Evolutionary conservation across 2,329 filamentous ascomycete species (phyloP).

Genomic region (Alternaria novae-zelandiae): DNA sequence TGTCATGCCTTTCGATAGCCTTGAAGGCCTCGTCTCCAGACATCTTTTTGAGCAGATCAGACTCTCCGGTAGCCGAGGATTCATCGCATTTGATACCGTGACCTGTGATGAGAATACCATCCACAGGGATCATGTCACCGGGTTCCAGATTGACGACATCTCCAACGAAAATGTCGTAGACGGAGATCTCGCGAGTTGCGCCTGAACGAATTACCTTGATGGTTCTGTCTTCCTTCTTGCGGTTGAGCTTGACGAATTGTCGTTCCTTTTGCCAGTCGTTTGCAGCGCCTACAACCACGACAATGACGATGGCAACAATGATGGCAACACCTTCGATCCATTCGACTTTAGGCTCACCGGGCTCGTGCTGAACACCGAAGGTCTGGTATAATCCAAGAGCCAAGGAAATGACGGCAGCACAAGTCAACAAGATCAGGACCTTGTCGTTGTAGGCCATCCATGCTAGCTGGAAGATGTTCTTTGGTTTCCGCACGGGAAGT

Average conservation of each 20-base stretch:
- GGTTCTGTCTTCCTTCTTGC: slow-evolving; percentile 76
- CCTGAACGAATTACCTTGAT: slow-evolving; percentile 81
- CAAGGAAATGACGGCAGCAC: slow-evolving; percentile 75
- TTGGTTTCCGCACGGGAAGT: slow-evolving; percentile 72
- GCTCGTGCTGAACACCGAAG: slow-evolving; percentile 62
- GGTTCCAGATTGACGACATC: slow-evolving; percentile 74
- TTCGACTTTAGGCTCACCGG: slow-evolving; percentile 65
- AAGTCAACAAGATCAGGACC: slow-evolving; percentile 59
- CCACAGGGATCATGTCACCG: slow-evolving; percentile 73
- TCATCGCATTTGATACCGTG: slow-evolving; percentile 75
- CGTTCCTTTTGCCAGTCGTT: slow-evolving; percentile 86
- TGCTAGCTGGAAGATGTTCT: slow-evolving; percentile 72
- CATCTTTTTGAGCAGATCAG: slow-evolving; percentile 73
- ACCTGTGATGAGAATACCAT: slow-evolving; percentile 72
- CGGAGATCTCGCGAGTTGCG: slow-evolving; percentile 67
- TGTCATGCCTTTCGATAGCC: slow-evolving; percentile 67
- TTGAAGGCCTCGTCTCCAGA: slow-evolving; percentile 69
- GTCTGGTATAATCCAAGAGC: slow-evolving; percentile 78
- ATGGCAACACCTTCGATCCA: slow-evolving; percentile 87
- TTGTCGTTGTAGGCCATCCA: slow-evolving; percentile 88
- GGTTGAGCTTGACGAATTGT: slow-evolving; percentile 80
- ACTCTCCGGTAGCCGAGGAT: slow-evolving; percentile 76
- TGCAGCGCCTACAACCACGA: slow-evolving; percentile 76
- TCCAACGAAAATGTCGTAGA: slow-evolving; percentile 72
- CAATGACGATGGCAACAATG: slow-evolving; percentile 76